Conservation (phyloP, 768 basidiomycete species). For the Calocera viscosa region DNA sequence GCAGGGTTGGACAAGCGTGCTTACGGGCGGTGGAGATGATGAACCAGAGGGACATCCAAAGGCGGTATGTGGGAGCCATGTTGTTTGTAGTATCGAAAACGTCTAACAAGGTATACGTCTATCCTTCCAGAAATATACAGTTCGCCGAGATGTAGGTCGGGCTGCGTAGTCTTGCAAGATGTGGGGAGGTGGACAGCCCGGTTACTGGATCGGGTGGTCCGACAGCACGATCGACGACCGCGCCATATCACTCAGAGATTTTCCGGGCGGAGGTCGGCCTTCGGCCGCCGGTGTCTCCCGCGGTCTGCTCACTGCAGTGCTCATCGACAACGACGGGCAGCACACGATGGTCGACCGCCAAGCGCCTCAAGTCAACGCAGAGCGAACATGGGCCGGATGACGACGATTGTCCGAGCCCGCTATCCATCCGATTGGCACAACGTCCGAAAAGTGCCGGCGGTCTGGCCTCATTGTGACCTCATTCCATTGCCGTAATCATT, state of each 20-base stretch:
- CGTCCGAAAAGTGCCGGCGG: too few relatives aligned
- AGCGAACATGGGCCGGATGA: too few relatives aligned
- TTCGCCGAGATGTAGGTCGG: not conserved
- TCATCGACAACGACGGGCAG: not conserved
- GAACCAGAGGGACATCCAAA: slow-evolving; percentile 41
- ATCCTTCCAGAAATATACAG: not conserved
- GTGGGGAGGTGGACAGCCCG: not conserved
- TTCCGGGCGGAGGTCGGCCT: not conserved
- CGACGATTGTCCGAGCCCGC: too few relatives aligned
- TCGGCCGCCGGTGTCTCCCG: not conserved
- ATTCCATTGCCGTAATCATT: too few relatives aligned
- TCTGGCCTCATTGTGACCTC: too few relatives aligned
- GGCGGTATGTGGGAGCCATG: not conserved
- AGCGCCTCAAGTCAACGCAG: not conserved
- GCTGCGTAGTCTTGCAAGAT: not conserved
- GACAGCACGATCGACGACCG: not conserved
- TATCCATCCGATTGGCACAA: too few relatives aligned
- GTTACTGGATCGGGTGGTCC: not conserved
- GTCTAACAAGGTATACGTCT: not conserved
- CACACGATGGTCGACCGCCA: not conserved
- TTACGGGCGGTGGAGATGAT: slow-evolving; percentile 36
- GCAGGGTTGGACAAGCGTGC: not conserved
- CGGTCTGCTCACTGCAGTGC: not conserved
- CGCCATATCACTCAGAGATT: not conserved
- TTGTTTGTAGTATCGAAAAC: not conserved